Conservation (phyloP, 2,329 filamentous ascomycete species). For the Amauroascus verrucosus region DNA sequence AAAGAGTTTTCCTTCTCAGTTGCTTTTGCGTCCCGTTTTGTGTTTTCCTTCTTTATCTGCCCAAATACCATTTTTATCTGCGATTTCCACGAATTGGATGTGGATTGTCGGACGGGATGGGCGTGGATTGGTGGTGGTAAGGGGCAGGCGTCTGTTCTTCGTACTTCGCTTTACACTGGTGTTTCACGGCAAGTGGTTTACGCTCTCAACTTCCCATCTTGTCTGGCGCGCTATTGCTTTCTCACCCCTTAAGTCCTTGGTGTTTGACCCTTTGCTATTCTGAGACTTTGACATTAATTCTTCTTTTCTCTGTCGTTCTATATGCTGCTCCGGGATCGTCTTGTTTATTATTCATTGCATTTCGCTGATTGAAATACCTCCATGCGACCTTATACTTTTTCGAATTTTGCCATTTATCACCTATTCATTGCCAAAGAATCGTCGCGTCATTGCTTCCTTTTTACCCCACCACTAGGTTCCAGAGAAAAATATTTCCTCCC, state of each 20-base stretch:
- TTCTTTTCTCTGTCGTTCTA: background rate
- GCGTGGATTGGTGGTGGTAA: background rate
- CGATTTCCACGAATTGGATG: background rate
- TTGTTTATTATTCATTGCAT: background rate
- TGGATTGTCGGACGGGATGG: background rate
- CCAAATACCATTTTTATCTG: background rate
- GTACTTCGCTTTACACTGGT: background rate
- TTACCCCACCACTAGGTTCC: background rate
- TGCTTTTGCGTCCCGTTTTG: constrained; percentile 11
- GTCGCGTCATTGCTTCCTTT: background rate
- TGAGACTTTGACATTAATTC: background rate
- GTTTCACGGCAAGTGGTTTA: background rate
- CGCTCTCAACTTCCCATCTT: background rate
- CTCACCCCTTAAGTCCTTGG: background rate
- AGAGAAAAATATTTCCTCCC: too few relatives aligned
- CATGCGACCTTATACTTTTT: background rate
- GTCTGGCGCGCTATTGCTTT: background rate
- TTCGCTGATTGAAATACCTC: background rate
- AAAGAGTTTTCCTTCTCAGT: constrained; percentile 12
- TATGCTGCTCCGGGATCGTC: background rate
- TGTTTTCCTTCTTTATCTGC: constrained; percentile 11
- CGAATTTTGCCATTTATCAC: background rate
- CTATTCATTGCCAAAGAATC: background rate
- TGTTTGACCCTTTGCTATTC: background rate
- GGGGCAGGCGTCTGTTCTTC: background rate